Percentiles rank a stretch among this genome's conserved stretches.
phyloP scores from a whole-genome alignment of 768 basidiomycete genomes.

The Crucibulum laeve region DNA sequence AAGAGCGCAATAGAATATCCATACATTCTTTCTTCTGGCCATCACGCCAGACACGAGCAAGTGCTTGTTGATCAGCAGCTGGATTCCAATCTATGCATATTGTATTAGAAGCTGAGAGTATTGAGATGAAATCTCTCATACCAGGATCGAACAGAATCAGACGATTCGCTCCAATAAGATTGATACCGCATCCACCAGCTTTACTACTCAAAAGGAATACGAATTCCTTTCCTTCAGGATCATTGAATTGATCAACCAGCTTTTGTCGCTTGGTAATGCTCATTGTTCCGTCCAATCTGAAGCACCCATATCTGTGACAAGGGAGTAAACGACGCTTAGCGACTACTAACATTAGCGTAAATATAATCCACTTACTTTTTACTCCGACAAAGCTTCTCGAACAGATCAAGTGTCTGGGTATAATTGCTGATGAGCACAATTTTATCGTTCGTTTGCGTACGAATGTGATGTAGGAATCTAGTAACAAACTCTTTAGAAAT shows the following conservation, averaged over 20 bases:
- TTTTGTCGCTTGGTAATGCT: constrained; percentile 89
- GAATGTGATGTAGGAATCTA: constrained; percentile 84
- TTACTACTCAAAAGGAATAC: constrained; percentile 93
- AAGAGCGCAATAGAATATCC: no score
- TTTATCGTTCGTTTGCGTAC: constrained; percentile 83
- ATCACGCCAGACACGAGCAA: constrained; percentile 98
- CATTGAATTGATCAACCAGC: constrained; percentile 93
- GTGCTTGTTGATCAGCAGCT: constrained; percentile 95
- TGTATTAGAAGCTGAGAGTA: neutral
- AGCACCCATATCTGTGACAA: constrained; percentile 73
- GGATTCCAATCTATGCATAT: constrained; percentile 87
- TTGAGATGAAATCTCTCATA: constrained; percentile 24
- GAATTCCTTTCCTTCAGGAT: constrained; percentile 90
- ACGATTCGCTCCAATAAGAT: constrained; percentile 93
- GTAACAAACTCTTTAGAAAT: neutral
- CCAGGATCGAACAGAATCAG: constrained; percentile 95
- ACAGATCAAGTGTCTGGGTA: constrained; percentile 91
- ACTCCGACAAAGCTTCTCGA: constrained; percentile 81
- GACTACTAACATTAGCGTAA: neutral
- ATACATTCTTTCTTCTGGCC: constrained; percentile 99
- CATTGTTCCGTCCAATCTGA: constrained; percentile 95
- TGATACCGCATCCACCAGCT: constrained; percentile 95
- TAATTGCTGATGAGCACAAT: constrained; percentile 97
- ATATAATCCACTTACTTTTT: constrained; percentile 58
- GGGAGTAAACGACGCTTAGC: neutral